Percentiles rank a stretch among this genome's conserved stretches.
phyloP scores from a whole-genome alignment of 352 stramenopile species.

The Chrysophaeum taylorii region DNA sequence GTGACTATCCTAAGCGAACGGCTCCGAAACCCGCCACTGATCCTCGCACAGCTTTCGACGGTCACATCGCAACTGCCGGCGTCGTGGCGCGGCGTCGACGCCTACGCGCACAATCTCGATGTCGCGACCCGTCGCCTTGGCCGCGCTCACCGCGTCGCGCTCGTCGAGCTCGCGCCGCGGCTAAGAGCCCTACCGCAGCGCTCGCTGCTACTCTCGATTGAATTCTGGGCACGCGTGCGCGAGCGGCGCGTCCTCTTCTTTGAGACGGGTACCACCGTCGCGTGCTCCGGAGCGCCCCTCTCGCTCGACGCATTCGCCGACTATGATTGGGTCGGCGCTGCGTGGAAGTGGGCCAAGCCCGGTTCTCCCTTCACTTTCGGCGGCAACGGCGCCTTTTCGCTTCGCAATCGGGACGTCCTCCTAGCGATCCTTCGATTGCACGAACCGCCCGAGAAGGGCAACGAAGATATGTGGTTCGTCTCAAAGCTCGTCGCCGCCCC shows the following conservation, averaged over 20 bases:
- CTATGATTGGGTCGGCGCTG: conserved; percentile 2
- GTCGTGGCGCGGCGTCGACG: background rate
- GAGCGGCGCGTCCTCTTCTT: background rate
- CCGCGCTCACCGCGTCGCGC: background rate
- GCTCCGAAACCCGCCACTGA: background rate
- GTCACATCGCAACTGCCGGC: background rate
- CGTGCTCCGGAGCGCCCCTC: background rate
- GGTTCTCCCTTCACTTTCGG: background rate
- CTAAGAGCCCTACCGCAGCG: background rate
- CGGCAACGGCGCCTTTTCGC: conserved; percentile 9
- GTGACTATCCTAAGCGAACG: background rate
- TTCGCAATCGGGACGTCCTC: background rate
- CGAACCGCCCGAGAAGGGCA: background rate
- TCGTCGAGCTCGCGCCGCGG: background rate
- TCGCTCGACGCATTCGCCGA: background rate
- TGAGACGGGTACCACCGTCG: background rate
- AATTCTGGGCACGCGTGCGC: background rate
- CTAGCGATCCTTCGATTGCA: background rate
- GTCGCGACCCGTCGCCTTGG: background rate
- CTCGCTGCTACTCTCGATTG: background rate
- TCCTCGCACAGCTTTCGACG: background rate
- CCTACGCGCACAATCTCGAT: background rate
- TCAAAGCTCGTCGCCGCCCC: background rate
- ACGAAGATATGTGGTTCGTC: conserved; percentile 10
- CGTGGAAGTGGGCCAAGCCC: background rate